Evolutionary conservation across 2,329 filamentous ascomycete genomes (phyloP).

Genomic region (Colletotrichum higginsianum): DNA sequence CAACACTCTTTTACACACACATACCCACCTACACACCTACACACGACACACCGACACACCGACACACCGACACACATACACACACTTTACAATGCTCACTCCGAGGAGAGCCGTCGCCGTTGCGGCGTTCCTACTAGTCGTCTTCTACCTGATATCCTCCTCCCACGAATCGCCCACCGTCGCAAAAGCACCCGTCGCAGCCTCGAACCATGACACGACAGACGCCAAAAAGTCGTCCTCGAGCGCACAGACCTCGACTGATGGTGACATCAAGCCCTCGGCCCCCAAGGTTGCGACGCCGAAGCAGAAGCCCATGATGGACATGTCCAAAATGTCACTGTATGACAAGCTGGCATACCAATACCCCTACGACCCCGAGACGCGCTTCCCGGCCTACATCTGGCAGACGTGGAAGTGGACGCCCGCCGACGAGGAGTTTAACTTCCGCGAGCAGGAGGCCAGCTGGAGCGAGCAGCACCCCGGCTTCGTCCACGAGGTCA

Average conservation of each 20-base stretch:
- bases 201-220: constrained; percentile 41
- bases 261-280: constrained; percentile 22
- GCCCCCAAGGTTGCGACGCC: constrained; percentile 62
- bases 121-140: constrained; percentile 77
- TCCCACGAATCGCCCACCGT: constrained; percentile 61
- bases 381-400: constrained; percentile 96
- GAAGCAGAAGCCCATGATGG: constrained; percentile 77
- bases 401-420: constrained; percentile 99
- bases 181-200: constrained; percentile 45
- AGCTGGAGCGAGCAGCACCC: constrained; percentile 92
- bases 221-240: constrained; percentile 16
- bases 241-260: constrained; percentile 9
- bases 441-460: constrained; percentile 86
- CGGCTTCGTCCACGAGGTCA: constrained; percentile 94
- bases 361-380: constrained; percentile 90
- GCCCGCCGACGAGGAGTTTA: constrained; percentile 83
- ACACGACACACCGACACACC: no score
- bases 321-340: constrained; percentile 80
- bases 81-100: constrained; percentile 75
- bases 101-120: constrained; percentile 82
- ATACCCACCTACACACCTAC: no score
- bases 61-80: no score
- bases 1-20: constrained; percentile 13
- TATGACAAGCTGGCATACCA: constrained; percentile 90
- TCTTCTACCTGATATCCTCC: constrained; percentile 79